phyloP scores from a whole-genome alignment of 2,329 filamentous ascomycete species.

The Aspergillus brunneoviolaceus region DNA sequence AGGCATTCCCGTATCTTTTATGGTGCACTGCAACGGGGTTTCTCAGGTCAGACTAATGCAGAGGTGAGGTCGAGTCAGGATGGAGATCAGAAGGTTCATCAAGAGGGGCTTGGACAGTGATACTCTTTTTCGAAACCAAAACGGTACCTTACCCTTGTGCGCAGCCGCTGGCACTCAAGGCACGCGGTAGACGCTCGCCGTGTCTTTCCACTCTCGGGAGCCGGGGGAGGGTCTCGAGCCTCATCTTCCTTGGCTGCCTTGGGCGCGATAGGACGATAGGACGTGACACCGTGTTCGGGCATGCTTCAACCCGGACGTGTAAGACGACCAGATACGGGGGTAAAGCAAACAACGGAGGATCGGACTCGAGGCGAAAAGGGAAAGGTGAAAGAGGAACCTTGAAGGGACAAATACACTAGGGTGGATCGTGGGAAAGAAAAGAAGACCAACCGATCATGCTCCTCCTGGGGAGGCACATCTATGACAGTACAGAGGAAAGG shows the following conservation, averaged over 20 bases:
- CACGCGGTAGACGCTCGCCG: slow-evolving; percentile 40
- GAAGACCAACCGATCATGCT: slow-evolving; percentile 12
- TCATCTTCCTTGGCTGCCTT: slow-evolving; percentile 15
- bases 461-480: slow-evolving; percentile 15
- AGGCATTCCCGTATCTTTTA: slow-evolving; percentile 24
- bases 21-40: slow-evolving; percentile 29
- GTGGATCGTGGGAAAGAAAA: slow-evolving; percentile 1
- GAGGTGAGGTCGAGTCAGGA: neutral
- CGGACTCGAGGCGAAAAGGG: neutral
- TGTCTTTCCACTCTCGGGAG: slow-evolving; percentile 32
- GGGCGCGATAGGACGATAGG: slow-evolving; percentile 35
- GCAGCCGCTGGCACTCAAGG: slow-evolving; percentile 38
- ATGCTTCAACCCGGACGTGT: slow-evolving; percentile 19
- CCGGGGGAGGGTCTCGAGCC: slow-evolving; percentile 16
- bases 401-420: slow-evolving; percentile 2
- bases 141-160: slow-evolving; percentile 34
- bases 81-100: neutral
- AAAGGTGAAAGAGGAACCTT: neutral
- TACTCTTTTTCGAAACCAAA: neutral
- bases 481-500: slow-evolving; percentile 2
- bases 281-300: slow-evolving; percentile 28
- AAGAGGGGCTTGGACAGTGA: no score
- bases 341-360: neutral
- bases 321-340: neutral
- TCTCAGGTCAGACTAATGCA: neutral